Evolutionary conservation across 371 early-diverging fungal species (phyloP), one percentile per base, ranked within the genome.

Genomic region (Circinella minor): DNA sequence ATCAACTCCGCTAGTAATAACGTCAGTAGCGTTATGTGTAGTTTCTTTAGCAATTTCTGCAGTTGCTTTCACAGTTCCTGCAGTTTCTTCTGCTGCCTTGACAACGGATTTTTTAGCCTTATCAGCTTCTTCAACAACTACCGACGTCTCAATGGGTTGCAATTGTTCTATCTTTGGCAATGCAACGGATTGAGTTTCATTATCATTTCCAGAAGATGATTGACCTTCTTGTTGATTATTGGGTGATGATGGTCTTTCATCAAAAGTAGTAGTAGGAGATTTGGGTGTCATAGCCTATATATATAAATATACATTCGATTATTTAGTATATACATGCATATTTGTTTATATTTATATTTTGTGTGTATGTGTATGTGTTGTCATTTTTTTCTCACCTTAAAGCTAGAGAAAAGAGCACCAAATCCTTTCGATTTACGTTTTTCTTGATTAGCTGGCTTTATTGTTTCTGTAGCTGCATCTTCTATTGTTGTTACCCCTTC

Each of bases 371-470:
- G n/a, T n/a, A n/a, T n/a, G n/a, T 43, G 9, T 18, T 61, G 62
- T 61, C 34, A 37, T 61, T 34, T 17, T 61, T 34, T 11, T 27
- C 57, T 27, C 14, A 67, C 67, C 67, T 67, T 67, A 36, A 55
- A 20, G 39, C 67, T 46, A 18, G 59, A 60, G 61, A 67, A 67
- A 48, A 67, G 49, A 46, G 61, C 46, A 60, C 46, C 67, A 13
- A 67, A 60, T 17, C 67, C 67, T 36, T 67, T 67, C 4, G 67
- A 67, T 36, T 67, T 67, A 51, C 66, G 66, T 20, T 66, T 71
- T 14, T 66, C 66, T 34, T 18, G 34, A 34, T 11, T 57, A 47
- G 59, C 36, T 59, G 67, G 3, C 55, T 55, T 60, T 59, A 46
- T n/a, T 51, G 51, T 8, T n/a, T 51, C n/a, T 14, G 51, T 17